Evolutionary conservation across 495 filamentous ascomycete species (phyloP).

Genomic region (Lentithecium fluviatile): DNA sequence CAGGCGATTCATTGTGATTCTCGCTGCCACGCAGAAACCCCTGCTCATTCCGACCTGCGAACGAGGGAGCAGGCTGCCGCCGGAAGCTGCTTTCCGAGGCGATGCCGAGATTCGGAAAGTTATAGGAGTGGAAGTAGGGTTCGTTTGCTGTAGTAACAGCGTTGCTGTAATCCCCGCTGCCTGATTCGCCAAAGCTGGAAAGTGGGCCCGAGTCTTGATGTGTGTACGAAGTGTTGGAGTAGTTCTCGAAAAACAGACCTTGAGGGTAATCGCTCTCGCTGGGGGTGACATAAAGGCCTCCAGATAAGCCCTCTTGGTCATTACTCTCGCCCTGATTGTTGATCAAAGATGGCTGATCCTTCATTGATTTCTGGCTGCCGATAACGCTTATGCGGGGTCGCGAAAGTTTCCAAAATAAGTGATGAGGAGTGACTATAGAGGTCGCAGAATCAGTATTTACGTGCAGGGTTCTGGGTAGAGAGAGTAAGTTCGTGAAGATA

Average conservation of each 20-base stretch:
- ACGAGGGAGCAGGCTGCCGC: background rate
- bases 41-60: background rate
- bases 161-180: too few species aligned
- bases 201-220: background rate
- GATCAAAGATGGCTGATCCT: background rate
- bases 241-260: background rate
- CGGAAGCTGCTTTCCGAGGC: background rate
- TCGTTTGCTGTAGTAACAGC: background rate
- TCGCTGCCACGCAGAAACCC: slow-evolving; percentile 5
- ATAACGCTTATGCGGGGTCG: background rate
- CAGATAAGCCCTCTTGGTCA: background rate
- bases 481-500: background rate
- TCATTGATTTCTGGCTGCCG: background rate
- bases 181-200: too few species aligned
- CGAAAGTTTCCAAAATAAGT: background rate
- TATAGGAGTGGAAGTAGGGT: background rate
- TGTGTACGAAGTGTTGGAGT: background rate
- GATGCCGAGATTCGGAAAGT: slow-evolving; percentile 4
- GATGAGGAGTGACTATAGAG: background rate
- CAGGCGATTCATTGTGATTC: slow-evolving; percentile 7
- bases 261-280: background rate
- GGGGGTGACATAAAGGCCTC: background rate
- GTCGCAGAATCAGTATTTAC: background rate
- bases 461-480: background rate
- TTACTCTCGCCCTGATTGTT: background rate